A percentile compares a stretch with the other conserved stretches of the same genome.
phyloP scores from a whole-genome alignment of 495 filamentous ascomycete species.

The Hyaloscypha bicolor region DNA sequence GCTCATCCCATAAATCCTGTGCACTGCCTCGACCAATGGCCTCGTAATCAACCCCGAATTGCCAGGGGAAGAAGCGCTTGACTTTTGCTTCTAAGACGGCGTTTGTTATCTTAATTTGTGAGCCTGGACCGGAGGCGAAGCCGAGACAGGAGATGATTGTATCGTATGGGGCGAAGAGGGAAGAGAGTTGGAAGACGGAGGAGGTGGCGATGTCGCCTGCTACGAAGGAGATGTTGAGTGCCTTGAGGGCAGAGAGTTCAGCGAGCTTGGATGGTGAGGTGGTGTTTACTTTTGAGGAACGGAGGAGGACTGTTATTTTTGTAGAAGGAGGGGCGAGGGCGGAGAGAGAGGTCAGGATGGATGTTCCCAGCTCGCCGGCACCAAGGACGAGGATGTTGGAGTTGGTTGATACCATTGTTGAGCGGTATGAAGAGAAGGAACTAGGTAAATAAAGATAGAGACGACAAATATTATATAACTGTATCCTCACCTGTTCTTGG shows the following conservation, averaged over 20 bases:
- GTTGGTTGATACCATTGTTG: neutral
- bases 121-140: conserved; percentile 51
- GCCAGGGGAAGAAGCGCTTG: conserved; percentile 60
- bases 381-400: conserved; percentile 59
- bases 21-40: conserved; percentile 54
- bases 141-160: conserved; percentile 58
- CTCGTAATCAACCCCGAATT: conserved; percentile 69
- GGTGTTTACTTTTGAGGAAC: conserved; percentile 43
- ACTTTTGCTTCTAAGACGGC: conserved; percentile 52
- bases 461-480: no score
- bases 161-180: conserved; percentile 49
- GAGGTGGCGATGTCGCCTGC: conserved; percentile 49
- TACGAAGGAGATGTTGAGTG: conserved; percentile 43
- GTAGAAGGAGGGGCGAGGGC: conserved; percentile 39
- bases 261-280: conserved; percentile 36
- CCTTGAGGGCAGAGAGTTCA: conserved; percentile 33
- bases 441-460: neutral
- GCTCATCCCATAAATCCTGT: conserved; percentile 64
- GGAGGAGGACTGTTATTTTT: conserved; percentile 52
- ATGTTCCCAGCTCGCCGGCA: conserved; percentile 60
- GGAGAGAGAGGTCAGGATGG: conserved; percentile 52
- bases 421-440: neutral
- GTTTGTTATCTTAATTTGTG: conserved; percentile 49
- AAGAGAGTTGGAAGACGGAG: conserved; percentile 41
- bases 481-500: neutral